These are phyloP conservation scores for Coniophora puteana DNA, from an alignment of 1,284 basidiomycete species.

Conservation along the genomic window DNA sequence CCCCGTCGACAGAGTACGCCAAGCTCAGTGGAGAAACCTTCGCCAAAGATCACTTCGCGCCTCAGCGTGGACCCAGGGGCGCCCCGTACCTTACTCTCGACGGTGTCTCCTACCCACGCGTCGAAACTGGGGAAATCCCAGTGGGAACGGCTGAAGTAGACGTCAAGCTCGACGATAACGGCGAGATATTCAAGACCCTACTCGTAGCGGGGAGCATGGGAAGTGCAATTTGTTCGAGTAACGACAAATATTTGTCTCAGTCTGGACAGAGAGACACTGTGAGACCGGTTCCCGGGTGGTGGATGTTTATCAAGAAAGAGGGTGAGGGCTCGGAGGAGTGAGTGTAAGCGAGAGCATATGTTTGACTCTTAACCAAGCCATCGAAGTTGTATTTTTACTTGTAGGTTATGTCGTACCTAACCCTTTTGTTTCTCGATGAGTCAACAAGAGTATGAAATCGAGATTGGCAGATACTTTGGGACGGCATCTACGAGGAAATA, in stretches of 20 bases:
- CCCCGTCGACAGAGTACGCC: conserved; percentile 26
- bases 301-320: conserved; percentile 20
- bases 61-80: conserved; percentile 12
- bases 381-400: no score
- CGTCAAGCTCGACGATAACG: conserved; percentile 35
- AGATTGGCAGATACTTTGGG: no score
- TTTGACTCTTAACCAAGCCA: no score
- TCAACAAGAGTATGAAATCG: no score
- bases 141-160: conserved; percentile 33
- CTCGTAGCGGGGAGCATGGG: conserved; percentile 41
- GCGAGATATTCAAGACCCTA: conserved; percentile 24
- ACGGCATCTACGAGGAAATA: no score
- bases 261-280: conserved; percentile 29
- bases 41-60: conserved; percentile 23
- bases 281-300: conserved; percentile 28
- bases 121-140: conserved; percentile 30
- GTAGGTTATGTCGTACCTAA: no score
- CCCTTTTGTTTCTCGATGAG: no score
- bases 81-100: conserved; percentile 29
- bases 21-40: conserved; percentile 22
- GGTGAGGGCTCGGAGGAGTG: no score
- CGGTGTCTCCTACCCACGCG: conserved; percentile 30
- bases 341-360: no score
- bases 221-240: conserved; percentile 27
- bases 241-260: conserved; percentile 24